A percentile compares a stretch with the other conserved stretches of the same genome.
Conservation (phyloP, 805 yeast species). For the Starmerella scarabaei region DNA sequence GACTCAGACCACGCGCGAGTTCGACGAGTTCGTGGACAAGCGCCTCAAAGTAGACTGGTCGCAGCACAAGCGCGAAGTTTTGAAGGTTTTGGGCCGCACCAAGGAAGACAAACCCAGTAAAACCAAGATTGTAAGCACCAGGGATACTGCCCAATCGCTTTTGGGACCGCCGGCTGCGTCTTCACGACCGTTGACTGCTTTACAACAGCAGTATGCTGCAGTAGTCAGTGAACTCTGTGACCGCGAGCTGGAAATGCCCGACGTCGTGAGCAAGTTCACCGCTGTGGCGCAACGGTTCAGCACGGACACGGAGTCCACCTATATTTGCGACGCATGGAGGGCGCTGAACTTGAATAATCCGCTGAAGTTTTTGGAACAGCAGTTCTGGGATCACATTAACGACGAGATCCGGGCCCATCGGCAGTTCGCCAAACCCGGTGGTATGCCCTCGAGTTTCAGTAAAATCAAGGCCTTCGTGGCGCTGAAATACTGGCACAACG, state of each 20-base stretch:
- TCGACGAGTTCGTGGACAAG: constrained; percentile 60
- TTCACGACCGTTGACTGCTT: constrained; percentile 8
- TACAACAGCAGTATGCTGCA: constrained; percentile 14
- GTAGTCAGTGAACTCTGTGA: constrained; percentile 12
- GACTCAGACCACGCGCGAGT: constrained; percentile 62
- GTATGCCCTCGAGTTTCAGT: constrained; percentile 57
- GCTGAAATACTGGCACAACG: constrained; percentile 31
- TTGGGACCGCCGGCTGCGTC: constrained; percentile 10
- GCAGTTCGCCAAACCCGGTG: constrained; percentile 41
- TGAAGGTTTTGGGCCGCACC: constrained; percentile 49
- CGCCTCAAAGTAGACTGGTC: constrained; percentile 78
- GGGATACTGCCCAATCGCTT: constrained; percentile 1
- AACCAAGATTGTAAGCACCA: not conserved
- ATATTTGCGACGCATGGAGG: constrained; percentile 16
- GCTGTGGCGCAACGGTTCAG: constrained; percentile 1
- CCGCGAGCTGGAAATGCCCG: constrained; percentile 10
- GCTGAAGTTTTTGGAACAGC: constrained; percentile 48
- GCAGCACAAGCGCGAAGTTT: constrained; percentile 57
- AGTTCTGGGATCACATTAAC: constrained; percentile 65
- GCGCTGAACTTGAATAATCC: constrained; percentile 14
- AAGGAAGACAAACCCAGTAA: not conserved
- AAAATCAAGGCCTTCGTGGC: constrained; percentile 55
- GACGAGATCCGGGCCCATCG: constrained; percentile 42
- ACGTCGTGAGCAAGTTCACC: constrained; percentile 6
- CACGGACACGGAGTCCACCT: not conserved